Conservation (phyloP, 163 green algal species). For the Chlorella variabilis region DNA sequence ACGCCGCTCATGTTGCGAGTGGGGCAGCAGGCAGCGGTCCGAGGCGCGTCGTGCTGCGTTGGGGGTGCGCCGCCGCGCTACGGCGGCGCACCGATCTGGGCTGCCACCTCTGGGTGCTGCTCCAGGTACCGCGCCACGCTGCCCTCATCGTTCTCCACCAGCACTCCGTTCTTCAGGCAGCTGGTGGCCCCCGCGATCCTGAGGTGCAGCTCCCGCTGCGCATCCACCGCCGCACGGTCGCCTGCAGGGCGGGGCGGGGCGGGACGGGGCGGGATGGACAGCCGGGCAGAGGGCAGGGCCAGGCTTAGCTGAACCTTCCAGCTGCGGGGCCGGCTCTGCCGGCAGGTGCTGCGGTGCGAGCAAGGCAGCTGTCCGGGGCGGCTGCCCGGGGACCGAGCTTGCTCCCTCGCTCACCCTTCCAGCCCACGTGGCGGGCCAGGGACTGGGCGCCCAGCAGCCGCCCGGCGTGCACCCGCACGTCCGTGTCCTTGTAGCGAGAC, state of each 20-base stretch:
- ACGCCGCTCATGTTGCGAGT: too few species aligned
- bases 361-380: too few species aligned
- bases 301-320: too few species aligned
- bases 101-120: conserved; percentile 3
- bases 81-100: neutral
- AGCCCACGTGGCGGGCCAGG: conserved; percentile 68
- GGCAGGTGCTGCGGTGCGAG: too few species aligned
- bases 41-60: too few species aligned
- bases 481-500: conserved; percentile 36
- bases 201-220: conserved; percentile 65
- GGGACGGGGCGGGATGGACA: too few species aligned
- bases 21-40: too few species aligned
- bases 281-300: neutral
- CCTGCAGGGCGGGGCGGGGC: too few species aligned
- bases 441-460: conserved; percentile 75
- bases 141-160: conserved; percentile 79
- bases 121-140: conserved; percentile 44
- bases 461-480: conserved; percentile 62
- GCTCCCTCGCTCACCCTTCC: conserved; percentile 52
- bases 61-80: neutral
- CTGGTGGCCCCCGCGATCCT: conserved; percentile 64
- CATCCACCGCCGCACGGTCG: conserved; percentile 61
- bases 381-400: neutral
- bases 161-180: conserved; percentile 78
- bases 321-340: too few species aligned